phyloP scores from a whole-genome alignment of 129 eudicot species.

The Rutidosis leptorrhynchoides region DNA sequence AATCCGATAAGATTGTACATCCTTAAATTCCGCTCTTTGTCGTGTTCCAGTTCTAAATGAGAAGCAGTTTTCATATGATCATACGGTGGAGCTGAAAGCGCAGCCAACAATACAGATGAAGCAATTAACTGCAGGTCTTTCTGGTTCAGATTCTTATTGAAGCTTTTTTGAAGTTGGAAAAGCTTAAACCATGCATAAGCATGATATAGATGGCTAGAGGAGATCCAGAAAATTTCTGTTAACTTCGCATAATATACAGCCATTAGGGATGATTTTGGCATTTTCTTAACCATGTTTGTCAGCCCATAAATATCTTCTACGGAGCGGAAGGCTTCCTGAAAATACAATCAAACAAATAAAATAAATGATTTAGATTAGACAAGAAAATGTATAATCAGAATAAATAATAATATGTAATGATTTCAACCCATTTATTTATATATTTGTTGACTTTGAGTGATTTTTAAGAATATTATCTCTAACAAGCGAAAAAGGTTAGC shows the following conservation, averaged over 20 bases:
- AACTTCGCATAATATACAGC: slow-evolving; percentile 87
- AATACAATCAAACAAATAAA: not conserved
- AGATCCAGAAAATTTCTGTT: slow-evolving; percentile 87
- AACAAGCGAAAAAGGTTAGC: not conserved
- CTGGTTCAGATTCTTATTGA: slow-evolving; percentile 82
- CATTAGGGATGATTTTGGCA: slow-evolving; percentile 83
- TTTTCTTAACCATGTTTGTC: slow-evolving; percentile 86
- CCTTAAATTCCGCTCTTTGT: slow-evolving; percentile 60
- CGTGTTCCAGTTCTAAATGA: slow-evolving; percentile 79
- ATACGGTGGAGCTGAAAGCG: slow-evolving; percentile 78
- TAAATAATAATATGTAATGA: not conserved
- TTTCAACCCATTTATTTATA: not conserved
- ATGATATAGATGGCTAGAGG: slow-evolving; percentile 88
- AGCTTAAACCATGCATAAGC: slow-evolving; percentile 97
- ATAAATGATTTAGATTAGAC: not conserved
- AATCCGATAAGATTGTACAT: slow-evolving; percentile 81
- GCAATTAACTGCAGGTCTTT: slow-evolving; percentile 93
- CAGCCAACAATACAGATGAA: slow-evolving; percentile 88
- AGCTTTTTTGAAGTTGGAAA: slow-evolving; percentile 79
- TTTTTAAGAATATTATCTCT: too few relatives aligned
- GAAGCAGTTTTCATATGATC: slow-evolving; percentile 55
- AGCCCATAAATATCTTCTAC: slow-evolving; percentile 92
- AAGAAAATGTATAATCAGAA: not conserved
- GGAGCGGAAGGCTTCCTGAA: slow-evolving; percentile 97
- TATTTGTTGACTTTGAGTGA: not conserved